phyloP scores from a whole-genome alignment of 805 yeast species.

The Candida morakotiae region DNA sequence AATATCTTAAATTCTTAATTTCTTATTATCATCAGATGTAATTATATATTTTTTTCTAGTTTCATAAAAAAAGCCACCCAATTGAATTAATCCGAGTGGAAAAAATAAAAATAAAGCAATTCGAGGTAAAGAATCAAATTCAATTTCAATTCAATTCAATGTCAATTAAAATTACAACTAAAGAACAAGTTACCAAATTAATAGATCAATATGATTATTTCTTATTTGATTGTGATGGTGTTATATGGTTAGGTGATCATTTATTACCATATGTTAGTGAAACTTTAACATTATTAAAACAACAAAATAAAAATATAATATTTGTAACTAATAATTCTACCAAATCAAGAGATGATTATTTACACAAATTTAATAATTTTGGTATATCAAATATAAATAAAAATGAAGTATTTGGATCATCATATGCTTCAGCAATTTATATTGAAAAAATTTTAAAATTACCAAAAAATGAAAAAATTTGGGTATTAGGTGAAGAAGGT shows the following conservation, averaged over 20 bases:
- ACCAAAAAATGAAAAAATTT: slow-evolving; percentile 72
- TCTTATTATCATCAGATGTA: too few species aligned
- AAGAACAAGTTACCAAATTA: slow-evolving; percentile 47
- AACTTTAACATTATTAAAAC: slow-evolving; percentile 59
- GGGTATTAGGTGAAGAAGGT: slow-evolving; percentile 89
- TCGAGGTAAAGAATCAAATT: too few species aligned
- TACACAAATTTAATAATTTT: slow-evolving; percentile 62
- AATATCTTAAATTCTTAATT: too few species aligned
- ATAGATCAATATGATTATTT: slow-evolving; percentile 75
- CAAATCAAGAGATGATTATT: slow-evolving; percentile 76
- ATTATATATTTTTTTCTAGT: too few species aligned
- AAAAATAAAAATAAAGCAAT: neutral
- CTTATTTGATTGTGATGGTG: slow-evolving; percentile 96
- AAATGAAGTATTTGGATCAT: slow-evolving; percentile 84
- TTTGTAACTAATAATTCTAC: slow-evolving; percentile 97
- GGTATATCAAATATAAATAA: slow-evolving; percentile 46
- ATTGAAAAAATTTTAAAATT: slow-evolving; percentile 70
- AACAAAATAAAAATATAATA: slow-evolving; percentile 59
- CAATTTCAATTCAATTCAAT: slow-evolving; percentile 9
- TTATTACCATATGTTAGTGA: slow-evolving; percentile 76
- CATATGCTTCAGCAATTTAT: slow-evolving; percentile 89
- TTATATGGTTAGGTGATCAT: slow-evolving; percentile 86
- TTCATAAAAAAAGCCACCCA: too few species aligned
- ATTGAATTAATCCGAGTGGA: too few species aligned
- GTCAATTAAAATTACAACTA: slow-evolving; percentile 13